Base-by-base conservation (phyloP, 129 eudicot species). In the Helichrysum umbraculigerum region DNA sequence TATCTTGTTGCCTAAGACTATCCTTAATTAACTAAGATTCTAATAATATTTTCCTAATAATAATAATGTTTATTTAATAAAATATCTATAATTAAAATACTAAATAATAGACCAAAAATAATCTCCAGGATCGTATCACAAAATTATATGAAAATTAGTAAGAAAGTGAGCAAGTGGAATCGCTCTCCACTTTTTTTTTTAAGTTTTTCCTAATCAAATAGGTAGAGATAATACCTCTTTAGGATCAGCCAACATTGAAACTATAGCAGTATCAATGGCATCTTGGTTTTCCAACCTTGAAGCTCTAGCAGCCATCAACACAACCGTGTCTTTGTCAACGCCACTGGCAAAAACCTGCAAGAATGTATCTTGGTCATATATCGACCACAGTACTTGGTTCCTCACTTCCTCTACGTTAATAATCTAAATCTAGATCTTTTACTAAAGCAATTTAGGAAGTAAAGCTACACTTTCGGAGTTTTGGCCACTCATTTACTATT, bases 221-320 rank as follows among this genome's bases (percentile, higher is more conserved):
- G 22, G 63, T 50, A 64, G 29, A 57, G 29, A 37, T 0, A 58
- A 52, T 79, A 87, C 91, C 88, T 87, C 91, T 75, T 87, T 84
- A 30, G 91, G 85, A 66, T 87, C 91, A 37, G 81, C 88, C 37
- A 87, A 66, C 91, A 87, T 87, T 10, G 83, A 72, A 7, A 87
- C 88, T 34, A 87, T 87, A 54, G 86, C 86, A 21, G 86, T 64
- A 81, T 87, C 91, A n/a, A 87, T 87, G 52, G 91, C 91, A 77
- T 87, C 91, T 72, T 87, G 91, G 66, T 87, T 87, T 79, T 87
- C 91, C 74, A 87, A 68, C 25, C 91, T 74, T 1, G 91, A 87
- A 12, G 91, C 91, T 80, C 88, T 69, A n/a, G 91, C 91, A 79
- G 91, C 91, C 88, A 87, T 84, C 63, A 87, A 77, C n/a, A 87